Evolutionary conservation across 768 basidiomycete species (phyloP), one percentile per base, ranked within the genome.

Genomic region (Mycena galericulata): DNA sequence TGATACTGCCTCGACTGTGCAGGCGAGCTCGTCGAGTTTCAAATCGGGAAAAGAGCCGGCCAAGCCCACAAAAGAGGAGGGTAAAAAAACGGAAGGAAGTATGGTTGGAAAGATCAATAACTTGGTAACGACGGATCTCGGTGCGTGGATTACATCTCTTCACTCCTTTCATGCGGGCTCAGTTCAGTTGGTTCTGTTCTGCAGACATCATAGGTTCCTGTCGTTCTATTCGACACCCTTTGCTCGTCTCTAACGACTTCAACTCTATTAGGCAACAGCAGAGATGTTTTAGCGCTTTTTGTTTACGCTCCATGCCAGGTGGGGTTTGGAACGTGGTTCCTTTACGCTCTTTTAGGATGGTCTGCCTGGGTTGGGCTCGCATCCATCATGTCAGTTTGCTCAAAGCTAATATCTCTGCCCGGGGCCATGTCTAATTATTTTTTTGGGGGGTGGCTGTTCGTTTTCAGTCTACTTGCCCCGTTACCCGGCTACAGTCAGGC

Each of bases 41-140:
- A 62, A 62, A n/a, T 70, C 69, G 22, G 32, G 57, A n/a, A n/a
- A n/a, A 17, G 15, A 41, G 40, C 45, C 58, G 20, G 7, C 47
- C 20, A 49, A 56, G 30, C 29, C 51, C 22, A 30, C 38, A 22
- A 61, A 55, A 29, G 22, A 61, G 34, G 67, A 60, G 30, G 43
- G 47, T 1, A 69, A 65, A 49, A 74, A 73, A 45, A 43, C 53
- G 36, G 68, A 30, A 4, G 63, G 79, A 11, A 88, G 89, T 73
- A 76, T 92, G n/a, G 86, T 89, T 41, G 93, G 93, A 12, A 91
- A 88, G 74, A 90, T 94, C 73, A 94, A 92, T 76, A 94, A 93
- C 64, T 79, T 94, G 8, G 86, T 92, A 34, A 89, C 92, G 9
- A 89, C 89, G 1, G 93, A 95, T 77, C 22, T 70, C 14, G 34